Base-by-base conservation (phyloP, 352 stramenopile species). In the Globisporangium nunn region DNA sequence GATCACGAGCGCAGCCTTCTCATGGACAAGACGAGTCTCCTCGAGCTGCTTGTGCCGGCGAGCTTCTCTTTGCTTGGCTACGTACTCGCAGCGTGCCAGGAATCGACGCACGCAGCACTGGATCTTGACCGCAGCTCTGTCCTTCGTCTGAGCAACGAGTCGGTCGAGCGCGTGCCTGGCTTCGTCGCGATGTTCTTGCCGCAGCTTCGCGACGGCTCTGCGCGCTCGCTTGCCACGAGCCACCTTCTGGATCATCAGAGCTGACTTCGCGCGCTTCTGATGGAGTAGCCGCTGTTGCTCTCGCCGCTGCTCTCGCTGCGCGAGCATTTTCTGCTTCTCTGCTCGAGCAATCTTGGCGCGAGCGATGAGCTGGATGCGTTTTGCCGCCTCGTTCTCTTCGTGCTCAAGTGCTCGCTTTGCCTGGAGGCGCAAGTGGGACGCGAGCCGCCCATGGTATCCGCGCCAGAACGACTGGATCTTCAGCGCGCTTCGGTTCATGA, bases 381-480 rank as follows among this genome's bases (percentile, higher is more conserved):
- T 72, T 0, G 84, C 78, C 1, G 86, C 84, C 15, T 72, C 54
- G 6, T 74, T 52, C 41, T 87, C 69, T 59, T 95, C 78, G 39
- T 70, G 50, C 6, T 85, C 61, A 23, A 90, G 63, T 10, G 64
- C 74, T 41, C 62, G 62, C 47, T 75, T 68, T 1, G 81, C 79
- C 57, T 87, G 75, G 8, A 75, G 56, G 7, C 70, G 67, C 50
- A 93, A 28, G 47, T 87, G 81, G 23, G 74, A 75, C 35, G 68
- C 78, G 6, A 88, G 52, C 0, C 81, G 81, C 17, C 75, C 81
- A 49, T 88, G 81, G 56, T 75, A 88, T 0, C 83, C 83, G n/a
- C 85, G 75, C 79, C 80, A 95, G 33, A 67, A 74, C 0, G 72
- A 68, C 55, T 95, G 85, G 51, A 93, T 91, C n/a, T 74, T 74